phyloP scores from a whole-genome alignment of 2,329 filamentous ascomycete genomes.

The Lecanicillium sp. region DNA sequence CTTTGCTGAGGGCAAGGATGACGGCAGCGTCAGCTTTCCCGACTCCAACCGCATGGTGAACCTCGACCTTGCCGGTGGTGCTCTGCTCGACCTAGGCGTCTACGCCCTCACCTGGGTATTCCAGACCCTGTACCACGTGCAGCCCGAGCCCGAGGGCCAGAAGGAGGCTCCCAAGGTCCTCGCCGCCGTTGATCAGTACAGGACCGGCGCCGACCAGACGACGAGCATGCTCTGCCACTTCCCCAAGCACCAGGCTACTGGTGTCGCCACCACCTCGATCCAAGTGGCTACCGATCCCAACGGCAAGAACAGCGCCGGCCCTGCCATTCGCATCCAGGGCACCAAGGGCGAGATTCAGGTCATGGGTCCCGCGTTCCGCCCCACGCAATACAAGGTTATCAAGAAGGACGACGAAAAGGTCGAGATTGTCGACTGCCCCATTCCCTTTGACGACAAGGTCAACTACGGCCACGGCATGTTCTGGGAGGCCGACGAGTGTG shows the following conservation, averaged over 20 bases:
- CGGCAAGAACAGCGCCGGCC: slow-evolving; percentile 47
- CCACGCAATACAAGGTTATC: slow-evolving; percentile 57
- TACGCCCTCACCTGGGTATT: slow-evolving; percentile 89
- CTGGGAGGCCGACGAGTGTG: slow-evolving; percentile 78
- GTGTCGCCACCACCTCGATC: slow-evolving; percentile 60
- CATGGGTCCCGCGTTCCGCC: slow-evolving; percentile 61
- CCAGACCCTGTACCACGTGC: slow-evolving; percentile 77
- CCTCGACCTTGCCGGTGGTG: slow-evolving; percentile 71
- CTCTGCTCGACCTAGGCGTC: slow-evolving; percentile 76
- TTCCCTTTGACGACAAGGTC: slow-evolving; percentile 40
- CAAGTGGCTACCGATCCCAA: slow-evolving; percentile 56
- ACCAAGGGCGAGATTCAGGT: slow-evolving; percentile 77
- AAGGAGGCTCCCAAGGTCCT: slow-evolving; percentile 63
- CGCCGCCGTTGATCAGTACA: slow-evolving; percentile 63
- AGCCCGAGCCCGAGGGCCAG: slow-evolving; percentile 45
- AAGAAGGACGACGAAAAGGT: slow-evolving; percentile 37
- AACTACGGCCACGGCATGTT: slow-evolving; percentile 74
- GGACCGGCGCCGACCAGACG: slow-evolving; percentile 67
- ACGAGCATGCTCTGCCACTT: slow-evolving; percentile 74
- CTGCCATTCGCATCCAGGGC: slow-evolving; percentile 73
- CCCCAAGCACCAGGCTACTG: slow-evolving; percentile 59
- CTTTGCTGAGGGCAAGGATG: slow-evolving; percentile 48
- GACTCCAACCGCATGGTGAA: slow-evolving; percentile 73
- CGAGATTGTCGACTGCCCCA: slow-evolving; percentile 44
- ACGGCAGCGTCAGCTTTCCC: slow-evolving; percentile 47